Conservation (phyloP, 2,329 filamentous ascomycete species). For the Cladobotryum mycophilum region DNA sequence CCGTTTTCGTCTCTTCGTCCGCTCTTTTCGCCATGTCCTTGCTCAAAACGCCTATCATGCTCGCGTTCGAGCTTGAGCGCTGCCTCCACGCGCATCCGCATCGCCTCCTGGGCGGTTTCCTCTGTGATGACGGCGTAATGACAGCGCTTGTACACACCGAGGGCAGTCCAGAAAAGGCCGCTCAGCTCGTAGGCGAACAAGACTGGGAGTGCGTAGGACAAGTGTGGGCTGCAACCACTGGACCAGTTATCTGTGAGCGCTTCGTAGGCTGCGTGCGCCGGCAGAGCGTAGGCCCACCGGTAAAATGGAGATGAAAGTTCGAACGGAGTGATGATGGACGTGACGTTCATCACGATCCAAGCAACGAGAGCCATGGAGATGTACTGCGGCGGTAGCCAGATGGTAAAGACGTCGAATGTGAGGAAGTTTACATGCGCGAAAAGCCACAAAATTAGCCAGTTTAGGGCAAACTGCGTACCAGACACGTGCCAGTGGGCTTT, state of each 20-base stretch:
- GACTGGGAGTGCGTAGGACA: slow-evolving; percentile 14
- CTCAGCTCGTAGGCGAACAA: slow-evolving; percentile 16
- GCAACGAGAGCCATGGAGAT: too few relatives aligned
- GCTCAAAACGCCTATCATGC: neutral
- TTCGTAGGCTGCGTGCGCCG: slow-evolving; percentile 16
- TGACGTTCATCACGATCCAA: too few relatives aligned
- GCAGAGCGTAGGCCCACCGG: slow-evolving; percentile 14
- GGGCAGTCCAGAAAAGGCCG: slow-evolving; percentile 9
- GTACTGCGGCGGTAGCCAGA: too few relatives aligned
- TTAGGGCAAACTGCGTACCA: slow-evolving; percentile 13
- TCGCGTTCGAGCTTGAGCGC: slow-evolving; percentile 8
- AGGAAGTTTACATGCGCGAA: too few relatives aligned
- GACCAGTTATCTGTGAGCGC: slow-evolving; percentile 16
- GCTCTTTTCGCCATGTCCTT: neutral
- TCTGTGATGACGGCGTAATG: slow-evolving; percentile 13
- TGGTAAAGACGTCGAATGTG: too few relatives aligned
- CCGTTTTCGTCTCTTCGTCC: neutral
- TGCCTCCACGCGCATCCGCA: slow-evolving; percentile 9
- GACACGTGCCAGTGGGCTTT: slow-evolving; percentile 12
- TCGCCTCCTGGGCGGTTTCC: slow-evolving; percentile 12
- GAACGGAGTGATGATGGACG: too few relatives aligned
- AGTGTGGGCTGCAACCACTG: slow-evolving; percentile 16
- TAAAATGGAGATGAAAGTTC: slow-evolving; percentile 14
- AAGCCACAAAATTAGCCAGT: slow-evolving; percentile 13
- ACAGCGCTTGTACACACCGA: slow-evolving; percentile 14